Conservation (phyloP, 208 protist genomes). For the Leishmania amazonensis region DNA sequence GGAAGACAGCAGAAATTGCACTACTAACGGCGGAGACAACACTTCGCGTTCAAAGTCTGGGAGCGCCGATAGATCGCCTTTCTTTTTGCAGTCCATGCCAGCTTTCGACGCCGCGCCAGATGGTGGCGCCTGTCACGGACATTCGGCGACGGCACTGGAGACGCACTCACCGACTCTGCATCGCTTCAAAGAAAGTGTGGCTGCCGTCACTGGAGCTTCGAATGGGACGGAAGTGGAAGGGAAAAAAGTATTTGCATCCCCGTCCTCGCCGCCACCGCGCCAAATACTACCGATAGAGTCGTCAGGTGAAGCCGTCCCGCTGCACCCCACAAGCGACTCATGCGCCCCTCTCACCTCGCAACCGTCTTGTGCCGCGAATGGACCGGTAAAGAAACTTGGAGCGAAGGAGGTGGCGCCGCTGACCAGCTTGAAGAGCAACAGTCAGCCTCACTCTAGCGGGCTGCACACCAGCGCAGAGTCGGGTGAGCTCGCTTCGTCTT, state of each 20-base stretch:
- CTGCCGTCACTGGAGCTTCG: not conserved
- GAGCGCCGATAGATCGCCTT: not conserved
- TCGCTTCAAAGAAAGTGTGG: not conserved
- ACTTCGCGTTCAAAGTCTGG: not conserved
- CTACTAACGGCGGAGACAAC: not conserved
- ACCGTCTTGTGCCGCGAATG: not conserved
- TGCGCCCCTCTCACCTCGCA: not conserved
- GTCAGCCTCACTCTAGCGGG: not conserved
- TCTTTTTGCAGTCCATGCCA: not conserved
- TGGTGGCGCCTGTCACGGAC: slow-evolving; percentile 3
- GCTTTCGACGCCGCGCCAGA: slow-evolving; percentile 10
- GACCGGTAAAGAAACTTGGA: not conserved
- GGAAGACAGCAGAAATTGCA: not conserved
- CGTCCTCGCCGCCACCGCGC: not conserved
- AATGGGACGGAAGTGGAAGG: not conserved
- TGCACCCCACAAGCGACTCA: not conserved
- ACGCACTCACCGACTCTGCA: not conserved
- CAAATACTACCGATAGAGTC: not conserved
- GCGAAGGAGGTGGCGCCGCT: not conserved
- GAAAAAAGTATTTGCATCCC: not conserved
- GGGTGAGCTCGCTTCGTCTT: not conserved
- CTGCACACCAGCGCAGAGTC: not conserved
- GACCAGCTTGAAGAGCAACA: not conserved
- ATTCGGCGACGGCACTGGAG: not conserved
- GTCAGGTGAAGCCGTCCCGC: not conserved